Evolutionary conservation across 805 yeast genomes (phyloP).

Genomic region (Candida xyloterini): DNA sequence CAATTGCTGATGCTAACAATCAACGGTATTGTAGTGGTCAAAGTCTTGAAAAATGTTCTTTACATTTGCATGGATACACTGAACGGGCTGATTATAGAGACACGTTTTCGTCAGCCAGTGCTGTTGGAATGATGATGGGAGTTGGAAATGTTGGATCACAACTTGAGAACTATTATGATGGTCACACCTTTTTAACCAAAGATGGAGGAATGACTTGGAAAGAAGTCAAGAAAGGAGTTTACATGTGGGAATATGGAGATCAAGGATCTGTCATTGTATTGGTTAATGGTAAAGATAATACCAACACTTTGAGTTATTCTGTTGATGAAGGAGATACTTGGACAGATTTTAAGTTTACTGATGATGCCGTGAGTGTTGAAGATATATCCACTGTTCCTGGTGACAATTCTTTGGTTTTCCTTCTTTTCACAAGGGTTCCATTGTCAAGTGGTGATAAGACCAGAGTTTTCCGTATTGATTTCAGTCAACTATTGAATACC

Average conservation of each 20-base stretch:
- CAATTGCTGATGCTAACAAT: constrained; percentile 58
- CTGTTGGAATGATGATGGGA: constrained; percentile 79
- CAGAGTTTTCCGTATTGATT: constrained; percentile 54
- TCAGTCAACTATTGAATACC: constrained; percentile 43
- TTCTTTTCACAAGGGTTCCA: constrained; percentile 56
- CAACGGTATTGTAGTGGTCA: constrained; percentile 52
- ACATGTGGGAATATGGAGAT: constrained; percentile 93
- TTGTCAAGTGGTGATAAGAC: constrained; percentile 47
- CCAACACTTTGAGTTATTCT: constrained; percentile 62
- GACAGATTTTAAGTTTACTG: constrained; percentile 62
- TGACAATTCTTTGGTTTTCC: constrained; percentile 75
- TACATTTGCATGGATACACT: constrained; percentile 84
- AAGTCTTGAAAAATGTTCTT: constrained; percentile 61
- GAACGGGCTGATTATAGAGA: constrained; percentile 79
- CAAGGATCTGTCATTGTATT: constrained; percentile 80
- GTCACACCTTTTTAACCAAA: constrained; percentile 55
- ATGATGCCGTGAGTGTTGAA: constrained; percentile 51
- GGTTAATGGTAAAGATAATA: constrained; percentile 56
- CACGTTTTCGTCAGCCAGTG: constrained; percentile 79
- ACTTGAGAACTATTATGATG: constrained; percentile 48
- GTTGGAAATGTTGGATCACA: constrained; percentile 80
- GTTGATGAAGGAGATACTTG: constrained; percentile 76
- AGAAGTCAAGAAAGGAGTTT: constrained; percentile 66
- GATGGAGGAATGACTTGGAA: constrained; percentile 90
- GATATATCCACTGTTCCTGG: constrained; percentile 86